Evolutionary conservation across 768 basidiomycete species (phyloP), one percentile per base, ranked within the genome.

Genomic region (Pleurotus pulmonarius): DNA sequence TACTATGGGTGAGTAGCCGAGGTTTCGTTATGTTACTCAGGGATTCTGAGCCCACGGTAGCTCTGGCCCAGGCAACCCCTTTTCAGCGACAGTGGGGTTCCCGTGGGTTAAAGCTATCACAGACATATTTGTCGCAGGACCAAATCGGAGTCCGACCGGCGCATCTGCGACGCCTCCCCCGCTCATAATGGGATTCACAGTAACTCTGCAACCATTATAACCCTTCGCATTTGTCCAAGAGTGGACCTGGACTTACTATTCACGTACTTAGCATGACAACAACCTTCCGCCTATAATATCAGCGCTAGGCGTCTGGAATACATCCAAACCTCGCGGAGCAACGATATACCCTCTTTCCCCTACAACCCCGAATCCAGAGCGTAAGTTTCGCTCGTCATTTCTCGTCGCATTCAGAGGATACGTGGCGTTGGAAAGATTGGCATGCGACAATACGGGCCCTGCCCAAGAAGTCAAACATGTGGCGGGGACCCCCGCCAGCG

Each of bases 31-130:
- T 11, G 29, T 29, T 29, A 9, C 8, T 29, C 29, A 29, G 29
- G 49, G n/a, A 12, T 25, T 44, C n/a, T 26, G 26, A 22, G 6
- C 15, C n/a, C 52, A 3, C 25, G 5, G 7, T 55, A 75, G 74
- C 8, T 69, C 76, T n/a, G 77, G 77, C 8, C 75, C 75, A 1
- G 77, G 77, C 4, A 78, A 77, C 60, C 73, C 74, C 1, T 67
- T 74, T 20, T 69, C 76, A 0, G 76, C 70, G 0, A 69, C 73
- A 2, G 69, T 69, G 0, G 76, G 73, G 2, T 73, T 64, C 44
- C 76, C 76, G 0, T 75, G 72, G 72, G 57, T 77, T 9, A 67
- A 74, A 44, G 72, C 75, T 1, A 61, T 77, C 40, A 66, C 71
- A 3, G 70, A 73, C 16, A 63, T 77, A 11, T 70, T 78, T 53